phyloP scores from a whole-genome alignment of 495 filamentous ascomycete genomes.

The Lineolata rhizophorae region DNA sequence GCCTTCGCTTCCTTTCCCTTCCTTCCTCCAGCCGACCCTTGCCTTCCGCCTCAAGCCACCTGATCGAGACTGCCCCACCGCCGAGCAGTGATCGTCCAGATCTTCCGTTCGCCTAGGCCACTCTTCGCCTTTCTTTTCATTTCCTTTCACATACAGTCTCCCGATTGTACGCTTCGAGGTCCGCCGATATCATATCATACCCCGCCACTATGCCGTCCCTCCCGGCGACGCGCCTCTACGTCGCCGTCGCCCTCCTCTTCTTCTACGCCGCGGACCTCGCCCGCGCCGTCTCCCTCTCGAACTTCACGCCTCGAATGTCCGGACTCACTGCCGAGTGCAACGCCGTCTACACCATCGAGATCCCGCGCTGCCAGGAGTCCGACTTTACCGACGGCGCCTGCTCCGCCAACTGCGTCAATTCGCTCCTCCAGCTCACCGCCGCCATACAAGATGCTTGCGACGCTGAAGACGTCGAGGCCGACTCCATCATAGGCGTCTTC shows the following conservation, averaged over 20 bases:
- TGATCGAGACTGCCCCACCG: no score
- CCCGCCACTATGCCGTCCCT: no score
- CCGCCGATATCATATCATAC: no score
- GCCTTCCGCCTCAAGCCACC: no score
- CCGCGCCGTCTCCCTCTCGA: slow-evolving; percentile 7
- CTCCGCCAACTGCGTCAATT: slow-evolving; percentile 5
- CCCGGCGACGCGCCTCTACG: no score
- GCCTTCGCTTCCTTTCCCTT: no score
- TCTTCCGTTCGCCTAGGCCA: no score
- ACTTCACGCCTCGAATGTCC: slow-evolving; percentile 7
- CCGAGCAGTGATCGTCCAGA: no score
- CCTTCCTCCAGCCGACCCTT: no score
- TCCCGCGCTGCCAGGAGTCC: slow-evolving; percentile 4
- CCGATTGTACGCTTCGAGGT: no score
- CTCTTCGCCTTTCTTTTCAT: no score
- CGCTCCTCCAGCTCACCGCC: slow-evolving; percentile 4
- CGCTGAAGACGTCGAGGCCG: slow-evolving; percentile 5
- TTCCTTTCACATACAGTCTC: no score
- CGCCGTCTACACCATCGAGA: slow-evolving; percentile 5
- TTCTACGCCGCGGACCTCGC: slow-evolving; percentile 1
- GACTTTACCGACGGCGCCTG: slow-evolving; percentile 6
- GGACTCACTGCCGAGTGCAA: slow-evolving; percentile 8
- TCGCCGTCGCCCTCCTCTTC: slow-evolving; percentile 4
- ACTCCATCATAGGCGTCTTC: slow-evolving; percentile 8
- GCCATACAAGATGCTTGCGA: slow-evolving; percentile 2